These are phyloP conservation scores for Lentithecium fluviatile DNA, from an alignment of 495 filamentous ascomycete species.

Conservation along the genomic window DNA sequence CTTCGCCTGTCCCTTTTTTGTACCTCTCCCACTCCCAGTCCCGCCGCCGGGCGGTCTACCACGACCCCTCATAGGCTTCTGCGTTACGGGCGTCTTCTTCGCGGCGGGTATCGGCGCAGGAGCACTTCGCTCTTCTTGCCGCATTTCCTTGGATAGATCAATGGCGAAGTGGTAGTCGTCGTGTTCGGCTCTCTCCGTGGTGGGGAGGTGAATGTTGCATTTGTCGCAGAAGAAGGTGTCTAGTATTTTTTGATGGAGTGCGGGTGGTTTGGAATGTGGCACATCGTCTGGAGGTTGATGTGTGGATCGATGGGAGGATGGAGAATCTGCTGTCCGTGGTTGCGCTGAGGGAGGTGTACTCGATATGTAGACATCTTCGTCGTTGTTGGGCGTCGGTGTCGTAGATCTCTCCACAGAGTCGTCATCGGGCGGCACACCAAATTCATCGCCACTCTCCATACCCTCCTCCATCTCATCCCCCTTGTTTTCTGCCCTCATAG, in stretches of 20 bases:
- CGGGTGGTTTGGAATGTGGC: conserved; percentile 4
- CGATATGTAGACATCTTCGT: conserved; percentile 5
- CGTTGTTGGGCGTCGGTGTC: neutral
- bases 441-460: too few species aligned
- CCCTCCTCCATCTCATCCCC: conserved; percentile 3
- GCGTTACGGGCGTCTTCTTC: conserved; percentile 3
- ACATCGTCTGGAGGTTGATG: neutral
- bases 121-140: conserved; percentile 52
- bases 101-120: neutral
- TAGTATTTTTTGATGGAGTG: conserved; percentile 42
- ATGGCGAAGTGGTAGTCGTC: conserved; percentile 96
- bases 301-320: neutral
- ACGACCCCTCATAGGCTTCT: conserved; percentile 24
- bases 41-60: conserved; percentile 26
- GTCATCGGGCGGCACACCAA: conserved; percentile 3
- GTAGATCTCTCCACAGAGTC: neutral
- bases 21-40: conserved; percentile 7
- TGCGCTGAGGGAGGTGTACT: conserved; percentile 32
- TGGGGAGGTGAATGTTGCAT: conserved; percentile 60
- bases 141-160: conserved; percentile 76
- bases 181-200: conserved; percentile 69
- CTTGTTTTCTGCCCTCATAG: conserved; percentile 12
- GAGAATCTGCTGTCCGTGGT: neutral
- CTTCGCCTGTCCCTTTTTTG: conserved; percentile 42
- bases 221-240: conserved; percentile 60